These are phyloP conservation scores for Brassica carinata DNA, from an alignment of 345 rosid species.

Conservation along the genomic window DNA sequence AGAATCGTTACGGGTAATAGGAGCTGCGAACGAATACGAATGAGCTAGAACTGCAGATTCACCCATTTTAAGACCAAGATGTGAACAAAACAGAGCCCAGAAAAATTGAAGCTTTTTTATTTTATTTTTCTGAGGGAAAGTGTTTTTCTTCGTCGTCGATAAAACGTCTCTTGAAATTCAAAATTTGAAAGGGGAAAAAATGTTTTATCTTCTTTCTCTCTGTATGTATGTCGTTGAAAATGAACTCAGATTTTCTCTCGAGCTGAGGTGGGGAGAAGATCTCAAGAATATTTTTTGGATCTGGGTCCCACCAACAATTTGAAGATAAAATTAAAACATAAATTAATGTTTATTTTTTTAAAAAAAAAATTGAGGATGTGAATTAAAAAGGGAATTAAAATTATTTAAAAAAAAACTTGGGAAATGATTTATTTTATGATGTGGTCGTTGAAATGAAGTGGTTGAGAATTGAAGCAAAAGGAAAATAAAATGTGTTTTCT, in stretches of 20 bases:
- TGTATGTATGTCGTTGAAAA: slow-evolving; percentile 31
- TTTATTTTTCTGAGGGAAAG: neutral
- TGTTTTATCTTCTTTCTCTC: neutral
- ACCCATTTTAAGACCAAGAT: slow-evolving; percentile 50
- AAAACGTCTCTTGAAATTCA: slow-evolving; percentile 34
- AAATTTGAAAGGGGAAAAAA: slow-evolving; percentile 19
- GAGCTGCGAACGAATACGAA: slow-evolving; percentile 71
- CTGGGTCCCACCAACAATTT: slow-evolving; percentile 36
- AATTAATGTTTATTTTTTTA: neutral
- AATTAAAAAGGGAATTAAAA: neutral
- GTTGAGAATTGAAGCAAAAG: slow-evolving; percentile 43
- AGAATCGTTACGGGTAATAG: slow-evolving; percentile 55
- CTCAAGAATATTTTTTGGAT: slow-evolving; percentile 34
- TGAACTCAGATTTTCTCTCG: slow-evolving; percentile 29
- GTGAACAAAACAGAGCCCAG: neutral
- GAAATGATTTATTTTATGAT: neutral
- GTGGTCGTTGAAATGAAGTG: slow-evolving; percentile 34
- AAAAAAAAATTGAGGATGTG: slow-evolving; percentile 1
- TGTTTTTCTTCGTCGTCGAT: slow-evolving; percentile 21
- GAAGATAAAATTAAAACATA: slow-evolving; percentile 35
- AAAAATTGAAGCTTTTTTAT: neutral
- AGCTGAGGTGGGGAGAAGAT: slow-evolving; percentile 33
- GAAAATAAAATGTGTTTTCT: neutral
- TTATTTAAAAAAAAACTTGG: slow-evolving; percentile 4
- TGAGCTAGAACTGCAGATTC: slow-evolving; percentile 82